phyloP scores from a whole-genome alignment of 2,329 filamentous ascomycete genomes.

The Fusarium napiforme region DNA sequence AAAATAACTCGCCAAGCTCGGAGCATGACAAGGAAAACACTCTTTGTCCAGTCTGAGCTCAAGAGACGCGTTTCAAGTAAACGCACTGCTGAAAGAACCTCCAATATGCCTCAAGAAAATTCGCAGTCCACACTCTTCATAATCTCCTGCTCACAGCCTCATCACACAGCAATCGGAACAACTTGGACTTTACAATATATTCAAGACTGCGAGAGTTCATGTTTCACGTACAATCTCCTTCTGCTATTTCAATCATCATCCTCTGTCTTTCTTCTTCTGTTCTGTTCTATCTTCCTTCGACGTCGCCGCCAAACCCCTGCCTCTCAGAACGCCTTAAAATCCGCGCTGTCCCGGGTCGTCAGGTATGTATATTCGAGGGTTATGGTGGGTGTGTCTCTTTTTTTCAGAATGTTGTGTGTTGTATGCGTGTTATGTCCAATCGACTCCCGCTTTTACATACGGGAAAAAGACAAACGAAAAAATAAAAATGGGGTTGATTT shows the following conservation, averaged over 20 bases:
- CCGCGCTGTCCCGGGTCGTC: slow-evolving; percentile 29
- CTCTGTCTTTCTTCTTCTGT: not conserved
- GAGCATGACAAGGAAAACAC: not conserved
- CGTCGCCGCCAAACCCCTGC: slow-evolving; percentile 19
- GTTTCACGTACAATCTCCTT: slow-evolving; percentile 44
- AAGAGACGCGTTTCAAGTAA: fast-evolving
- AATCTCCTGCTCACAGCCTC: not conserved
- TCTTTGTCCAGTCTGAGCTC: not conserved
- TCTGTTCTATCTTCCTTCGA: slow-evolving; percentile 1
- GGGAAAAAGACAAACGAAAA: slow-evolving; percentile 29
- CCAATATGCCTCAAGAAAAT: not conserved
- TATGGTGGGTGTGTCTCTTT: slow-evolving; percentile 4
- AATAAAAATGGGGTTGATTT: slow-evolving; percentile 14
- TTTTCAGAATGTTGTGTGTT: not conserved
- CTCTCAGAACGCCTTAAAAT: slow-evolving; percentile 36
- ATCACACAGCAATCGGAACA: not conserved
- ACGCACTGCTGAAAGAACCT: not conserved
- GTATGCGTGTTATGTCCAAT: slow-evolving; percentile 15
- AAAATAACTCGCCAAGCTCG: slow-evolving; percentile 1
- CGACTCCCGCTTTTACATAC: not conserved
- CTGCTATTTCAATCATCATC: slow-evolving; percentile 17
- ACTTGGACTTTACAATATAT: slow-evolving; percentile 39
- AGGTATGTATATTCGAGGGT: slow-evolving; percentile 38
- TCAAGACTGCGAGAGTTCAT: slow-evolving; percentile 42
- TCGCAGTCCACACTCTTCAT: fast-evolving